These are phyloP conservation scores for Silene uniflora DNA, from an alignment of 148 eudicot genomes.

Conservation along the genomic window DNA sequence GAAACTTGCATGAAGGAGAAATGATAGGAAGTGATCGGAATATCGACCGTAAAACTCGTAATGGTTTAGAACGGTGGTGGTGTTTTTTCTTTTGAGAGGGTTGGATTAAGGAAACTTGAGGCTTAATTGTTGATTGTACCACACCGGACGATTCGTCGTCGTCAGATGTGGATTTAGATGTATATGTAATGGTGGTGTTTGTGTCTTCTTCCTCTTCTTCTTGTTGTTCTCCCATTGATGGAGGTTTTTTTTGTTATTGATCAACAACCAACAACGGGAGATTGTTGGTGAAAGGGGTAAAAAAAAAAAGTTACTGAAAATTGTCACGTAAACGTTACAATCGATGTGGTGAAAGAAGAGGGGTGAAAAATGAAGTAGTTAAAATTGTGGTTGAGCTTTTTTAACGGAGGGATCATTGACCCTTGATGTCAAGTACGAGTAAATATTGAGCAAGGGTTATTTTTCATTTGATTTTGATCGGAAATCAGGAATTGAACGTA, in stretches of 20 bases:
- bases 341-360: not conserved
- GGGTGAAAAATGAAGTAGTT: not conserved
- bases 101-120: constrained; percentile 33
- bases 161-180: constrained; percentile 12
- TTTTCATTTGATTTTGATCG: too few species aligned
- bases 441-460: too few species aligned
- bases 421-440: too few species aligned
- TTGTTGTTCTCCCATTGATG: constrained; percentile 46
- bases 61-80: constrained; percentile 16
- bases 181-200: not conserved
- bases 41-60: constrained; percentile 50
- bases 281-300: constrained; percentile 22
- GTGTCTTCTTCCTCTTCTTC: constrained; percentile 18
- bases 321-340: not conserved
- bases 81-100: constrained; percentile 51
- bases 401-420: not conserved
- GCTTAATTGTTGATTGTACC: constrained; percentile 27
- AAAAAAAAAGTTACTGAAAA: not conserved
- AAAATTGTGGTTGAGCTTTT: constrained; percentile 5
- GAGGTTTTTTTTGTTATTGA: constrained; percentile 3
- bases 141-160: constrained; percentile 20
- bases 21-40: constrained; percentile 68
- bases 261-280: constrained; percentile 47
- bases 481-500: too few species aligned
- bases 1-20: constrained; percentile 46